A percentile compares a stretch with the other conserved stretches of the same genome.
phyloP scores from a whole-genome alignment of 345 rosid species.

The Acer saccharum region DNA sequence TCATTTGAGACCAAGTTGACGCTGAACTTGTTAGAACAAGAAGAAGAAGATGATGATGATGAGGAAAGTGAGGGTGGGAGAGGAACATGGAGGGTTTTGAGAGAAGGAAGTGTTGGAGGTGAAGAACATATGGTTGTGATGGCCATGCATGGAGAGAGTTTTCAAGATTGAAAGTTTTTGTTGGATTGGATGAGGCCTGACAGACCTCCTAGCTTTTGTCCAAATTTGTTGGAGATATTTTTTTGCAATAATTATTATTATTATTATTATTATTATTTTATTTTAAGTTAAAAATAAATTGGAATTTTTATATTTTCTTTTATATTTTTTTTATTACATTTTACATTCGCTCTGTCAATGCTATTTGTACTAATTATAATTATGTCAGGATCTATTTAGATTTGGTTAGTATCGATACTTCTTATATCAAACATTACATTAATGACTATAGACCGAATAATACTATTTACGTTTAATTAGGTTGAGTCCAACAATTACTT shows the following conservation, averaged over 20 bases:
- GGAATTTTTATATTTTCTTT: too few relatives aligned
- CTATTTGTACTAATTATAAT: too few relatives aligned
- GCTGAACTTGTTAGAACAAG: conserved; percentile 31
- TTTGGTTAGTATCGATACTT: too few relatives aligned
- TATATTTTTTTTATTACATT: too few relatives aligned
- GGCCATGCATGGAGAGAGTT: conserved; percentile 29
- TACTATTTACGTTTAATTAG: too few relatives aligned
- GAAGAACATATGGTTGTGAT: conserved; percentile 41
- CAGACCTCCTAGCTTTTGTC: neutral
- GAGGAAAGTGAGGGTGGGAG: conserved; percentile 11
- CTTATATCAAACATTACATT: too few relatives aligned
- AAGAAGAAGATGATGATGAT: conserved; percentile 17
- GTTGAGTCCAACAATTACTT: too few relatives aligned
- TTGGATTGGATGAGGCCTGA: neutral
- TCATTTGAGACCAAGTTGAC: conserved; percentile 23
- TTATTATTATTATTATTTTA: neutral
- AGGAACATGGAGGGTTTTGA: conserved; percentile 34
- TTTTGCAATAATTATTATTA: neutral
- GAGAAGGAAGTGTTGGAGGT: conserved; percentile 38
- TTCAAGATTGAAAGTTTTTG: neutral
- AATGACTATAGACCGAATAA: too few relatives aligned
- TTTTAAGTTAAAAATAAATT: neutral
- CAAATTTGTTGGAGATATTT: conserved; percentile 1
- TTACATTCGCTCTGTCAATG: too few relatives aligned
- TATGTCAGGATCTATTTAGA: too few relatives aligned